A percentile compares a stretch with the other conserved stretches of the same genome.
These are phyloP conservation scores for Juglanconis juglandina DNA, from an alignment of 2,329 filamentous ascomycete genomes.

Conservation along the genomic window DNA sequence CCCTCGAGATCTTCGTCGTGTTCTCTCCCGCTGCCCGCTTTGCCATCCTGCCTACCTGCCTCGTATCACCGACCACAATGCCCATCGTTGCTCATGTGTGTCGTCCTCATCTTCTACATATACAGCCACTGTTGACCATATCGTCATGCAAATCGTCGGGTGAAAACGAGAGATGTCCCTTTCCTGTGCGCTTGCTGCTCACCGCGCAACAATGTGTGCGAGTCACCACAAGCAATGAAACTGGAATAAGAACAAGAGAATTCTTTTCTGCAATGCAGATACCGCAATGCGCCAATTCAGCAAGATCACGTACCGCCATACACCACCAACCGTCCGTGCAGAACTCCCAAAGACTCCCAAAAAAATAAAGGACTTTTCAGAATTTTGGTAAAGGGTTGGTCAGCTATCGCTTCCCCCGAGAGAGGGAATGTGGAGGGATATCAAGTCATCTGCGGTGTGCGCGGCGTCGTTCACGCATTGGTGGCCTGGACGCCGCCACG, in stretches of 20 bases:
- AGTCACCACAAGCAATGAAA: not conserved
- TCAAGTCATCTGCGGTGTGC: slow-evolving; percentile 1
- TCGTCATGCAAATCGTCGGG: slow-evolving; percentile 15
- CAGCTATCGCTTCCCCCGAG: slow-evolving; percentile 1
- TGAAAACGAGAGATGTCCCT: not conserved
- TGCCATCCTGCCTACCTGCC: slow-evolving; percentile 1
- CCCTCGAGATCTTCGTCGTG: not conserved
- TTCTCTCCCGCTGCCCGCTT: not conserved
- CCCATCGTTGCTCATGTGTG: slow-evolving; percentile 15
- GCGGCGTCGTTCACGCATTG: slow-evolving; percentile 41
- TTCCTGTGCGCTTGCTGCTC: not conserved
- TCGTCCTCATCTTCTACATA: slow-evolving; percentile 16
- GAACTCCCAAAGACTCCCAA: slow-evolving; percentile 19
- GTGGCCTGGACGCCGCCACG: slow-evolving; percentile 56
- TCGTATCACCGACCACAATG: slow-evolving; percentile 5
- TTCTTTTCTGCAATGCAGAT: slow-evolving; percentile 18
- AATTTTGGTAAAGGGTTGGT: slow-evolving; percentile 4
- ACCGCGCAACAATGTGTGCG: slow-evolving; percentile 7
- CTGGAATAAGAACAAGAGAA: slow-evolving; percentile 6
- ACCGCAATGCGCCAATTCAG: slow-evolving; percentile 19
- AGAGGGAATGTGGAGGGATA: not conserved
- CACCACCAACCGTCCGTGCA: slow-evolving; percentile 18
- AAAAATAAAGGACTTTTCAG: slow-evolving; percentile 13
- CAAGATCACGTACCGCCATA: slow-evolving; percentile 16
- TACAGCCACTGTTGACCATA: slow-evolving; percentile 12